Base-by-base conservation (phyloP, 1,284 basidiomycete species). In the Somion occarium region DNA sequence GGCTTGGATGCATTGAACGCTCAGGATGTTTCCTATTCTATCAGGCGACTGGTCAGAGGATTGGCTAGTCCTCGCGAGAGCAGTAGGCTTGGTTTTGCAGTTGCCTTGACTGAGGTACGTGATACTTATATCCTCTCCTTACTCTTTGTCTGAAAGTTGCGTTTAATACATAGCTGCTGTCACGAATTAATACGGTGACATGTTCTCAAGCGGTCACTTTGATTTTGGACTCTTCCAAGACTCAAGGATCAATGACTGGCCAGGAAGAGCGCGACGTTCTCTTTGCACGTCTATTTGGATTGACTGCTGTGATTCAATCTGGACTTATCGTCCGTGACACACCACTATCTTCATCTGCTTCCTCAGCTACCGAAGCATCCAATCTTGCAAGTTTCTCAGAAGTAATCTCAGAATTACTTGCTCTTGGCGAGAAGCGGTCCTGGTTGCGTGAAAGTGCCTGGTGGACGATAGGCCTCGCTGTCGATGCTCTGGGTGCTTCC, bases 361-460 rank as follows among this genome's bases (percentile, higher is more conserved):
- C 78, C 5, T 74, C 81, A 2, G 70, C 75, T 4, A 71, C 76
- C 0, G 61, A 77, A 1, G 71, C 79, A 0, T 82, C 87, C 0
- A 80, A 79, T 2, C 60, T 83, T 27, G 71, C 76, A 19, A 79
- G 82, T 53, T 96, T 84, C 64, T 70, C 74, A 46, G 71, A 79
- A n/a, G 76, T 85, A 22, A 65, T 96, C 53, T 69, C 73, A 15
- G 74, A 87, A 53, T 76, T 98, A 13, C 60, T 89, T 24, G 74
- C 73, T 1, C 72, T 98, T 38, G 90, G 90, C 13, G 82, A 88
- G 60, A 82, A 85, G 64, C 98, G 96, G 68, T 84, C 85, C 0
- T 98, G 95, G 94, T 71, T 99, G 52, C 76, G 88, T 38, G 96
- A 99, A 70, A 91, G 91, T 62, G 87, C 85, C 15, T 96, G 91